phyloP scores from a whole-genome alignment of 1,284 basidiomycete genomes.

The Neonothopanus nambi region DNA sequence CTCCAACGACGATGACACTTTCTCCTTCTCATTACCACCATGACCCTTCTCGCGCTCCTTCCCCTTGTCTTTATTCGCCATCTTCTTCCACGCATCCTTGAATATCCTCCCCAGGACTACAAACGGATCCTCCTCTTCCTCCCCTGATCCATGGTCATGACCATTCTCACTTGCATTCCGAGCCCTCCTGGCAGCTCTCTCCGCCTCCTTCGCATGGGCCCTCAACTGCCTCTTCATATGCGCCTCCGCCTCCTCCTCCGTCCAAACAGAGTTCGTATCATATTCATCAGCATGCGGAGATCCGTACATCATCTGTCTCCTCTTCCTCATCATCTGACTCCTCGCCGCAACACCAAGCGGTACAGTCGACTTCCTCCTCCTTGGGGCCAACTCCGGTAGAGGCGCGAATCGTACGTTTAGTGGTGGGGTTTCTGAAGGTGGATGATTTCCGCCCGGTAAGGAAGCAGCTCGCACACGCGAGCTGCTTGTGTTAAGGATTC shows the following conservation, averaged over 20 bases:
- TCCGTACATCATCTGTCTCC: constrained; percentile 28
- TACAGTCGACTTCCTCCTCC: constrained; percentile 52
- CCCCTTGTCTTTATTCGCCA: constrained; percentile 34
- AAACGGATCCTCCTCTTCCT: constrained; percentile 42
- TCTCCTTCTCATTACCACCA: too few species aligned
- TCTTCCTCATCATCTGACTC: constrained; percentile 42
- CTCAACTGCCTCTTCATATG: constrained; percentile 22
- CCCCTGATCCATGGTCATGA: constrained; percentile 8
- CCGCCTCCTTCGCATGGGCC: constrained; percentile 21
- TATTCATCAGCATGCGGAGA: constrained; percentile 15
- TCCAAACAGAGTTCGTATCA: constrained; percentile 31
- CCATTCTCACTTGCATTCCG: constrained; percentile 25
- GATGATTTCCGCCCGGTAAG: background rate
- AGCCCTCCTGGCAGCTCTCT: constrained; percentile 22
- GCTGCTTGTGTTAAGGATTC: constrained; percentile 2
- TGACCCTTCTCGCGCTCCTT: background rate
- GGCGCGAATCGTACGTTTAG: constrained; percentile 64
- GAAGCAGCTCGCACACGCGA: too few species aligned
- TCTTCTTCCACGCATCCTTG: constrained; percentile 41
- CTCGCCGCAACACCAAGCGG: constrained; percentile 68
- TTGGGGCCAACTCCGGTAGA: constrained; percentile 55
- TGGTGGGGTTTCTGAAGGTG: constrained; percentile 8
- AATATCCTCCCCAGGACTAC: constrained; percentile 46
- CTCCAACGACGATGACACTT: background rate
- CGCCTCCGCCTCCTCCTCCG: constrained; percentile 35